Conservation (phyloP, 257 asterid genomes). For the Coffea canephora region DNA sequence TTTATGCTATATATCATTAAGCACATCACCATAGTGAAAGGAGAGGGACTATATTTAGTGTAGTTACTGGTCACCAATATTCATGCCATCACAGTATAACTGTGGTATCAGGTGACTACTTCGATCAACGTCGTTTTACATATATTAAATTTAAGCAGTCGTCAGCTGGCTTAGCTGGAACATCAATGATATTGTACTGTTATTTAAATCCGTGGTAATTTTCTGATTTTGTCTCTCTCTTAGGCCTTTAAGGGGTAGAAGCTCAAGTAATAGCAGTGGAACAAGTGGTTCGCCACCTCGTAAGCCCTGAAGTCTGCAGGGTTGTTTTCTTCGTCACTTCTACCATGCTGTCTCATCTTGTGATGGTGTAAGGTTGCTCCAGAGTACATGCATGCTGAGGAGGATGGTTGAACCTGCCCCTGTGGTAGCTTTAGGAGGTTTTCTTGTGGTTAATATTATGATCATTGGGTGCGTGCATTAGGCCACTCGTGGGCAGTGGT, state of each 20-base stretch:
- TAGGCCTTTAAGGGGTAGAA: constrained; percentile 45
- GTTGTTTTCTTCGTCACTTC: background rate
- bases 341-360: background rate
- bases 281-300: constrained; percentile 40
- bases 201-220: background rate
- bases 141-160: background rate
- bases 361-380: background rate
- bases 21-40: background rate
- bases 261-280: constrained; percentile 40
- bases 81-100: background rate
- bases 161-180: background rate
- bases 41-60: background rate
- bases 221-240: background rate
- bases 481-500: background rate
- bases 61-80: background rate
- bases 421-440: background rate
- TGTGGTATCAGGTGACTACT: background rate
- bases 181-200: background rate
- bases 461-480: background rate
- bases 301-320: constrained; percentile 16
- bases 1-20: background rate
- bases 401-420: background rate
- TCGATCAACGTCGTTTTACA: background rate
- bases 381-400: background rate
- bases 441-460: background rate